Conservation (phyloP, 345 rosid species). For the Gossypium turneri region DNA sequence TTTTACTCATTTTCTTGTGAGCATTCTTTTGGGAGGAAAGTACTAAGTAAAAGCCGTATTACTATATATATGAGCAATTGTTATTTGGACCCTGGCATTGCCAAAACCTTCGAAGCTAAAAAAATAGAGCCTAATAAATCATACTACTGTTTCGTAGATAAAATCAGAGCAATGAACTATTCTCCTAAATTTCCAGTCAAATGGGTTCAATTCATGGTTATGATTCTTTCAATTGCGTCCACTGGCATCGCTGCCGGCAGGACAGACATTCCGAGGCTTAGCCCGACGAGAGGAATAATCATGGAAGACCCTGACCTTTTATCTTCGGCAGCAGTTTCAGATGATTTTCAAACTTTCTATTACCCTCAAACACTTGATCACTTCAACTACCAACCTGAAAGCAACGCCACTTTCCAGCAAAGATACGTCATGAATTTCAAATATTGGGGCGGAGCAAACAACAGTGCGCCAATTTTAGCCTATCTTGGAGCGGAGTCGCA, state of each 20-base stretch:
- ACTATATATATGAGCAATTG: background rate
- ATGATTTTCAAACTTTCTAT: constrained; percentile 27
- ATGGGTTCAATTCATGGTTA: background rate
- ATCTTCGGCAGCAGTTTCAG: background rate
- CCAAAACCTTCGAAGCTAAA: background rate
- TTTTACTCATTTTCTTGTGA: background rate
- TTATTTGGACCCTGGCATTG: background rate
- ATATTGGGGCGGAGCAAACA: constrained; percentile 38
- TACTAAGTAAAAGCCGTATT: background rate
- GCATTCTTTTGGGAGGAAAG: too few relatives aligned
- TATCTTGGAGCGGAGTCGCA: constrained; percentile 36
- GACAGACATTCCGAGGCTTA: constrained; percentile 28
- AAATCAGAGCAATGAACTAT: background rate
- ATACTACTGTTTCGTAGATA: background rate
- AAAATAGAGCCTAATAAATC: background rate
- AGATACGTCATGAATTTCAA: constrained; percentile 32
- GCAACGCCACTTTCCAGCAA: constrained; percentile 35
- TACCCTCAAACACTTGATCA: constrained; percentile 49
- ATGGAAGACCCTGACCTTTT: background rate
- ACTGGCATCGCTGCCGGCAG: background rate
- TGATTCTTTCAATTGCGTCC: background rate
- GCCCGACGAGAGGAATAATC: constrained; percentile 23
- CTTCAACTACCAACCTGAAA: constrained; percentile 42
- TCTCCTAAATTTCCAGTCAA: background rate
- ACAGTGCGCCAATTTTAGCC: constrained; percentile 33